Percentiles rank a stretch among this genome's conserved stretches.
Conservation (phyloP, 148 eudicot genomes). For the Beta vulgaris region DNA sequence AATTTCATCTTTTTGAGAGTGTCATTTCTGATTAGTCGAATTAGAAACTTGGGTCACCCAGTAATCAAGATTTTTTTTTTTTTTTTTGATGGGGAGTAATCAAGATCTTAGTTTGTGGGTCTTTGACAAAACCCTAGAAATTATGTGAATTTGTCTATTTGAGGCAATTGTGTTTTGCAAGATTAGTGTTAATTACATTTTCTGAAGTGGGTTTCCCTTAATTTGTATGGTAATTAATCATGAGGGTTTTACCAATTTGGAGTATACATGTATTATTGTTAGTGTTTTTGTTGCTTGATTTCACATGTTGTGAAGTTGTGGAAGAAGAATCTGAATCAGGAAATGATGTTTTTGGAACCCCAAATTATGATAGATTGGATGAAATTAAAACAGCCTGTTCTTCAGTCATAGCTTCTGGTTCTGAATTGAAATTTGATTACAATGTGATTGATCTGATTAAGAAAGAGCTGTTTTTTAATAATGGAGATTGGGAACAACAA, state of each 20-base stretch:
- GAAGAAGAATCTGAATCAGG: slow-evolving; percentile 20
- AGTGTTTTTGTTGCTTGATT: slow-evolving; percentile 29
- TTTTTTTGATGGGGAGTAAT: not conserved
- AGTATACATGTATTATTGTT: slow-evolving; percentile 31
- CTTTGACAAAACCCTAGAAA: not conserved
- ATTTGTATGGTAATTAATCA: slow-evolving; percentile 1
- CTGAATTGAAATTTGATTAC: slow-evolving; percentile 46
- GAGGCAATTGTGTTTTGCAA: slow-evolving; percentile 27
- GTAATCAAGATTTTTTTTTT: too few species aligned
- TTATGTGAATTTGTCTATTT: slow-evolving; percentile 15
- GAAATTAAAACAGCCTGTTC: slow-evolving; percentile 64
- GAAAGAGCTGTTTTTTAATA: slow-evolving; percentile 54
- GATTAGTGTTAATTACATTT: slow-evolving; percentile 5
- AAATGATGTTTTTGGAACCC: slow-evolving; percentile 25
- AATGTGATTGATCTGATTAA: slow-evolving; percentile 41
- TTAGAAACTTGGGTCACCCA: too few species aligned
- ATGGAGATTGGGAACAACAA: slow-evolving; percentile 91
- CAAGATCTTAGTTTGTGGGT: slow-evolving; percentile 19
- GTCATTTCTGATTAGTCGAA: slow-evolving; percentile 1
- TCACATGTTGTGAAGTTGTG: slow-evolving; percentile 29
- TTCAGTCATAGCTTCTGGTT: slow-evolving; percentile 40
- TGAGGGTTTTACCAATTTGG: slow-evolving; percentile 30
- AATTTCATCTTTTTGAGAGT: not conserved
- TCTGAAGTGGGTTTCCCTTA: not conserved
- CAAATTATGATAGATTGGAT: slow-evolving; percentile 55